Evolutionary conservation across 768 basidiomycete species (phyloP).

Genomic region (Lentinula boryana): DNA sequence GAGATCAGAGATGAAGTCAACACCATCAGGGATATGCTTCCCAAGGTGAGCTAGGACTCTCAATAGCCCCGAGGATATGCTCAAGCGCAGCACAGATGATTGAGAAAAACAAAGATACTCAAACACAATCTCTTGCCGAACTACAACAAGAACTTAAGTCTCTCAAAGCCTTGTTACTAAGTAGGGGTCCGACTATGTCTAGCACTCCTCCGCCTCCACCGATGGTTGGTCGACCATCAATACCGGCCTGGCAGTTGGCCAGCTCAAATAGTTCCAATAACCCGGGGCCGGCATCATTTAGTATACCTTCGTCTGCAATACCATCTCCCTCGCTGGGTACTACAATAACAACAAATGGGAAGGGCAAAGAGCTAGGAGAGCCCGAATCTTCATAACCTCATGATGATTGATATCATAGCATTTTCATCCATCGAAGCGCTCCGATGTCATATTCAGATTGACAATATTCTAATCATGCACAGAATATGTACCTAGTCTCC

Average conservation of each 20-base stretch:
- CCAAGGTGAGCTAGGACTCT: conserved; percentile 55
- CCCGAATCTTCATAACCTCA: conserved; percentile 4
- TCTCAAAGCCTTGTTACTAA: conserved; percentile 82
- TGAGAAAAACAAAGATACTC: conserved; percentile 84
- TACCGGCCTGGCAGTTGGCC: conserved; percentile 90
- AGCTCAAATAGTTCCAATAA: conserved; percentile 15
- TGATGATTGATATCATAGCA: not conserved
- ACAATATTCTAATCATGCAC: not conserved
- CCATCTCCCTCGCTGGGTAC: conserved; percentile 9
- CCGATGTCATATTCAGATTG: not conserved
- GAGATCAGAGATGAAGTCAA: conserved; percentile 90
- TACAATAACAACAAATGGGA: conserved; percentile 31
- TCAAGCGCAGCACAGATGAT: conserved; percentile 62
- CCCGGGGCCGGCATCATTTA: conserved; percentile 9
- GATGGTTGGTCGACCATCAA: conserved; percentile 56
- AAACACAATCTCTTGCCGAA: conserved; percentile 77
- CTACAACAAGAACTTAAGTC: conserved; percentile 94
- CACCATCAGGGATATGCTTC: conserved; percentile 86
- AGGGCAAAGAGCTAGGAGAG: conserved; percentile 51
- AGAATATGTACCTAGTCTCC: not conserved
- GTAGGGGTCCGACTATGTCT: conserved; percentile 50
- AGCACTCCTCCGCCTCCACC: conserved; percentile 48
- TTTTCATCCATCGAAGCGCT: not conserved
- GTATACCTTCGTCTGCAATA: conserved; percentile 11
- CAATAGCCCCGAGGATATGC: not conserved